Conservation (phyloP, 2,329 filamentous ascomycete genomes). For the Colletotrichum aenigma region DNA sequence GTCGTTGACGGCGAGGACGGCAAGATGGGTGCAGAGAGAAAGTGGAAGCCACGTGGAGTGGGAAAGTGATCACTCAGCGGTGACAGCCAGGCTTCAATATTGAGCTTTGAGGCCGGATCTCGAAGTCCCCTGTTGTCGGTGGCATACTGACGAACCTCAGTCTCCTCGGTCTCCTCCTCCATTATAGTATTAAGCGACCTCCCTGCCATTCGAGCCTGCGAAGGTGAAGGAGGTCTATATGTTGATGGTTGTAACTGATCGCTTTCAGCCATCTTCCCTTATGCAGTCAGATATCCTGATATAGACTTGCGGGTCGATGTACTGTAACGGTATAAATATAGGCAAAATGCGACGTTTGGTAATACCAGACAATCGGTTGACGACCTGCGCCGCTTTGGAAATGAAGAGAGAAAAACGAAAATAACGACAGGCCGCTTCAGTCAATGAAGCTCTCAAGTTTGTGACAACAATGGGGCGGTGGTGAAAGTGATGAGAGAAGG, state of each 20-base stretch:
- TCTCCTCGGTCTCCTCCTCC: constrained; percentile 56
- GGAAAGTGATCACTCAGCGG: constrained; percentile 71
- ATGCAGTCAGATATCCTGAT: constrained; percentile 33
- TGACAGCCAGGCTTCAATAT: constrained; percentile 63
- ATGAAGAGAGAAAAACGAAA: constrained; percentile 22
- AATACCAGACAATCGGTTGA: constrained; percentile 26
- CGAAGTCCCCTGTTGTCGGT: constrained; percentile 26
- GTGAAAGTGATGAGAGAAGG: constrained; percentile 25
- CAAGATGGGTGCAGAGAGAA: constrained; percentile 66
- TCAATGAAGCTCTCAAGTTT: constrained; percentile 45
- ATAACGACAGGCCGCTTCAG: constrained; percentile 47
- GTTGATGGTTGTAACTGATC: constrained; percentile 42
- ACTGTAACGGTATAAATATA: constrained; percentile 11
- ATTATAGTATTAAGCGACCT: constrained; percentile 69
- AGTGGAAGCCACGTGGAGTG: constrained; percentile 71
- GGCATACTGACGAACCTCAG: constrained; percentile 35
- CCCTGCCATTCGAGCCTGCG: constrained; percentile 60
- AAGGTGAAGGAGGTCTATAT: constrained; percentile 53
- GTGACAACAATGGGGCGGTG: constrained; percentile 1
- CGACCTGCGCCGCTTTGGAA: constrained; percentile 37
- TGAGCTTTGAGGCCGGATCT: constrained; percentile 44
- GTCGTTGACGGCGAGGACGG: constrained; percentile 64
- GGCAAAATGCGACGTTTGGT: constrained; percentile 8
- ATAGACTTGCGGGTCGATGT: constrained; percentile 5
- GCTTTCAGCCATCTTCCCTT: constrained; percentile 51